Base-by-base conservation (phyloP, 441 rosid genomes). In the Croton laevigatus region DNA sequence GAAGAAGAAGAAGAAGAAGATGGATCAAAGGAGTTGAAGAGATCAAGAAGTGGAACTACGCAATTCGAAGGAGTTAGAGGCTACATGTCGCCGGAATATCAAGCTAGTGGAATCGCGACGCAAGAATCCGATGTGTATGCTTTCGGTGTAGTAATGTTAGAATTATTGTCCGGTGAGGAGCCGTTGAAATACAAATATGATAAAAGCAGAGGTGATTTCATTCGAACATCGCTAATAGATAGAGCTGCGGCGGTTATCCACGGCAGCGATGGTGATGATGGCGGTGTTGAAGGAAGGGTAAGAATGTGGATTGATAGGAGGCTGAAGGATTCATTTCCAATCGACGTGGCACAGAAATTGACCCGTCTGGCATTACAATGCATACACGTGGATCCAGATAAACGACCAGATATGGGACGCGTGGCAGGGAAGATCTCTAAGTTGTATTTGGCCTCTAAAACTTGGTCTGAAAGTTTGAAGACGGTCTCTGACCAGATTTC, bases 51-150 rank as follows among this genome's bases (percentile, higher is more conserved):
- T 61, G 73, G 80, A 59, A 64, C 4, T 0, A 61, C 62, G 73
- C 86, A 86, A 70, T 83, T 91, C 78, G 86, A 89, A 78, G 97
- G 96, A 3, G 87, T 74, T 42, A 81, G 86, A 62, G 97, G 90
- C 0, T 93, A 91, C 81, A 89, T 91, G 94, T 85, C 97, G 67
- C 94, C 91, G 67, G 96, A 93, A 20, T 89, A 81, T 74, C 86
- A 70, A 13, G 52, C 71, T 6, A 75, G 76, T 0, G 94, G 96
- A 5, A 59, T 80, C 42, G 87, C 87, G 12, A 85, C 91, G 38
- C 93, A 87, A 85, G 80, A 84, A 66, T 81, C 96, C 1, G 98
- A 94, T 65, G 89, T 87, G 6, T 89, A 76, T 80, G 86, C 93
- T 1, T 86, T 91, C 44, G 96, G 96, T 1, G 93, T 91, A 12